Conservation (phyloP, 352 stramenopile species). For the Phytophthora melonis region DNA sequence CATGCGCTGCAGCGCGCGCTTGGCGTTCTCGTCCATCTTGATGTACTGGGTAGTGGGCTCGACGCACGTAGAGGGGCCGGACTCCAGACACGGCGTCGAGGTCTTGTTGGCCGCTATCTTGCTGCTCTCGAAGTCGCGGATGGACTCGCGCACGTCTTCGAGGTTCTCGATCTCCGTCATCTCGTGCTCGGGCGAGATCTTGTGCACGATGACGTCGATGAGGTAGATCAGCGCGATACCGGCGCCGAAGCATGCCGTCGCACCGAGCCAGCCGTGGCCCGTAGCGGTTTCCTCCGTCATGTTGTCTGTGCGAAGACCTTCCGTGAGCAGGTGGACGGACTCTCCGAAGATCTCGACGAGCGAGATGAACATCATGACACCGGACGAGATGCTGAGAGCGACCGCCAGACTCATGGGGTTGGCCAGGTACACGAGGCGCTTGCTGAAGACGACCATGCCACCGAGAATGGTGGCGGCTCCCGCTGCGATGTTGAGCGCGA, state of each 20-base stretch:
- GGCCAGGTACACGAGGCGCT: slow-evolving; percentile 22
- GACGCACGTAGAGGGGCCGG: not conserved
- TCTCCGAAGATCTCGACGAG: slow-evolving; percentile 15
- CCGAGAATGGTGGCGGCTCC: slow-evolving; percentile 20
- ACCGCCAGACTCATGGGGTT: slow-evolving; percentile 24
- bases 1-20: slow-evolving; percentile 71
- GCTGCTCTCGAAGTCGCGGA: slow-evolving; percentile 35
- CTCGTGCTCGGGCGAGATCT: slow-evolving; percentile 42
- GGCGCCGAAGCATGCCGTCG: slow-evolving; percentile 88
- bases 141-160: slow-evolving; percentile 43
- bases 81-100: slow-evolving; percentile 22
- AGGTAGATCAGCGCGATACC: slow-evolving; percentile 74
- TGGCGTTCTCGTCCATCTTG: slow-evolving; percentile 47
- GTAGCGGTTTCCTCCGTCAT: slow-evolving; percentile 43
- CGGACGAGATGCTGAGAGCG: slow-evolving; percentile 18
- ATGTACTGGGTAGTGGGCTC: slow-evolving; percentile 7
- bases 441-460: slow-evolving; percentile 26
- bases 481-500: slow-evolving; percentile 1
- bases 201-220: slow-evolving; percentile 55
- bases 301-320: slow-evolving; percentile 43
- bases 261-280: slow-evolving; percentile 76
- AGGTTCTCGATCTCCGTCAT: slow-evolving; percentile 41
- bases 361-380: not conserved
- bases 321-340: slow-evolving; percentile 22
- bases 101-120: slow-evolving; percentile 25